phyloP scores from a whole-genome alignment of 2,329 filamentous ascomycete genomes.

The Talaromyces sp. region DNA sequence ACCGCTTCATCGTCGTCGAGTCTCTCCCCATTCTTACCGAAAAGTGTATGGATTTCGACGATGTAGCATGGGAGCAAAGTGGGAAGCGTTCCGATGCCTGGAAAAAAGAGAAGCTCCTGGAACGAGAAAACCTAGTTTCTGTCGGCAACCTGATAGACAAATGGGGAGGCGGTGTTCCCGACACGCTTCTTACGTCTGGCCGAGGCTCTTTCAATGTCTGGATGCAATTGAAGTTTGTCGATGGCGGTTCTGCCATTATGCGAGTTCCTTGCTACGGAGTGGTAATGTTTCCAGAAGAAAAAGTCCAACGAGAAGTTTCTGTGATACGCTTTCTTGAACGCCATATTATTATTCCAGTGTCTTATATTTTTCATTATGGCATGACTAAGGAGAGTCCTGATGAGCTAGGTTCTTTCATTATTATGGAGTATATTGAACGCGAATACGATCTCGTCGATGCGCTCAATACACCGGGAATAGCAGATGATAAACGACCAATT shows the following conservation, averaged over 20 bases:
- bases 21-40: constrained; percentile 14
- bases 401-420: constrained; percentile 37
- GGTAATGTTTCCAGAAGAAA: constrained; percentile 28
- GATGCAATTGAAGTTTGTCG: constrained; percentile 25
- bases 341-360: constrained; percentile 23
- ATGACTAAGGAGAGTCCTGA: constrained; percentile 17
- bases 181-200: constrained; percentile 10
- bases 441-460: constrained; percentile 24
- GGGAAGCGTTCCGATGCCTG: too few species aligned
- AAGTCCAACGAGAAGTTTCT: too few species aligned
- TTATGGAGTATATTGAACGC: constrained; percentile 35
- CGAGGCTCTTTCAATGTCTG: constrained; percentile 27
- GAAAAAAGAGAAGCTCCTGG: too few species aligned
- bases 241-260: constrained; percentile 23
- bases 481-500: constrained; percentile 28
- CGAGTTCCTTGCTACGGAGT: constrained; percentile 26
- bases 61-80: constrained; percentile 23
- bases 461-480: constrained; percentile 30
- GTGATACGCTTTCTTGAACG: constrained; percentile 23
- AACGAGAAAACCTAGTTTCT: too few species aligned
- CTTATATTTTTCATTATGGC: constrained; percentile 24
- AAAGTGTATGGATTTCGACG: constrained; percentile 24
- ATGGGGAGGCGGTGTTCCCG: too few species aligned
- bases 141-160: too few species aligned
- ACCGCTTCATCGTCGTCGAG: not conserved